These are phyloP conservation scores for Monosiga brevicollis DNA, from an alignment of 78 protist species.

Conservation along the genomic window DNA sequence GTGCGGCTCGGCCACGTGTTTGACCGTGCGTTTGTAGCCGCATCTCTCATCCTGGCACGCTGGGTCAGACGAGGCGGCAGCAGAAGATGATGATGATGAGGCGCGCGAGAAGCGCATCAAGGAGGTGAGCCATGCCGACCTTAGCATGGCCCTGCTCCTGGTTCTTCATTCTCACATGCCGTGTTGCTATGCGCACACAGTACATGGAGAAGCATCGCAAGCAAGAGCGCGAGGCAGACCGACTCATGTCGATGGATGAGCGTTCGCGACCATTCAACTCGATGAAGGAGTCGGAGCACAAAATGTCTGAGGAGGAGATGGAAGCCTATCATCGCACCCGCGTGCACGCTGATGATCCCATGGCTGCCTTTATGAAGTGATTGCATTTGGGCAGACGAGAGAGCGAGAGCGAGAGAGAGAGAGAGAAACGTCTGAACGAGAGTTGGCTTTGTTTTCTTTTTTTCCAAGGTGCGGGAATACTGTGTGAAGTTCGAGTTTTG, in stretches of 20 bases:
- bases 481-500: too few relatives aligned
- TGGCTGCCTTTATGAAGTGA: slow-evolving; percentile 55
- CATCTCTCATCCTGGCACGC: not conserved
- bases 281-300: not conserved
- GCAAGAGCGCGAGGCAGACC: not conserved
- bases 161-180: too few relatives aligned
- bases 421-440: too few relatives aligned
- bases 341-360: slow-evolving; percentile 55
- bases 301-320: slow-evolving; percentile 55
- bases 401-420: too few relatives aligned
- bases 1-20: not conserved
- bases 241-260: not conserved
- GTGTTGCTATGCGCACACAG: too few relatives aligned
- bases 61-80: not conserved
- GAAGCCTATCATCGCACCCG: slow-evolving; percentile 49
- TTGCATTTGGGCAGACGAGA: too few relatives aligned
- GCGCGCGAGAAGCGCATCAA: not conserved
- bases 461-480: not conserved
- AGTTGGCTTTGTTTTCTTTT: not conserved
- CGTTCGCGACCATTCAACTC: not conserved
- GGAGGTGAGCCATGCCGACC: not conserved
- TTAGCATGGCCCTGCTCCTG: too few relatives aligned
- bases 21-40: not conserved
- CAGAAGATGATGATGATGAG: not conserved
- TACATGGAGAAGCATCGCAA: too few relatives aligned